Conservation (phyloP, 2,329 filamentous ascomycete genomes). For the Davidsoniella eucalypti region DNA sequence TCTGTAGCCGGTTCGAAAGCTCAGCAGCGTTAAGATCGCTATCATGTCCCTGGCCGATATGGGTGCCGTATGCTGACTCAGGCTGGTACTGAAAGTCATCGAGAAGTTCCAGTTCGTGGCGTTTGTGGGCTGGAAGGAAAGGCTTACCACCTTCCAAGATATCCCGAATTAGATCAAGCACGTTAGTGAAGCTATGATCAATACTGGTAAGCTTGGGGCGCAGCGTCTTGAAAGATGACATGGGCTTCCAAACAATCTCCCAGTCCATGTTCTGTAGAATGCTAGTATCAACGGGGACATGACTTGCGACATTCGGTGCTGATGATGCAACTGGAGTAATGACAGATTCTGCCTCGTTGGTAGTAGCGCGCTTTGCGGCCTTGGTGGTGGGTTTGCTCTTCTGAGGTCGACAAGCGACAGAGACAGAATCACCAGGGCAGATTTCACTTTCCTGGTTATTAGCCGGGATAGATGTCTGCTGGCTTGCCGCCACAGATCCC, state of each 20-base stretch:
- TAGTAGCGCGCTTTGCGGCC: neutral
- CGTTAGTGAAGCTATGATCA: conserved; percentile 1
- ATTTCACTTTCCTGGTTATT: too few relatives aligned
- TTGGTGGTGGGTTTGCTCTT: neutral
- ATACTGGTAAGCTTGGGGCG: neutral
- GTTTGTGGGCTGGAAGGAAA: conserved; percentile 6
- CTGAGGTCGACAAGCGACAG: too few relatives aligned
- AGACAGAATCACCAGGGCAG: too few relatives aligned
- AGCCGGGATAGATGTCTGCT: too few relatives aligned
- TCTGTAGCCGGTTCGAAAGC: neutral
- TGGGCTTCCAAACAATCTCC: conserved; percentile 10
- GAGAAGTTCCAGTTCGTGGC: conserved; percentile 6
- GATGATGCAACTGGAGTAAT: neutral
- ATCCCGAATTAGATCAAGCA: conserved; percentile 8
- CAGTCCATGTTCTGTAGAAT: conserved; percentile 5
- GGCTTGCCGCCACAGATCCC: too few relatives aligned
- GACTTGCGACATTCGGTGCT: neutral
- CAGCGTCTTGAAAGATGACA: conserved; percentile 9
- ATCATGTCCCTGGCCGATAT: neutral
- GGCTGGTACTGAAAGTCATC: conserved; percentile 10
- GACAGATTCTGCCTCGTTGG: neutral
- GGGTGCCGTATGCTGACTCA: conserved; percentile 4
- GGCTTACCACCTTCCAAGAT: conserved; percentile 9
- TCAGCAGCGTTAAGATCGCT: neutral
- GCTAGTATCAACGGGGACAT: neutral